These are phyloP conservation scores for Epicoccum sorghinum DNA, from an alignment of 2,329 filamentous ascomycete species.

Conservation along the genomic window DNA sequence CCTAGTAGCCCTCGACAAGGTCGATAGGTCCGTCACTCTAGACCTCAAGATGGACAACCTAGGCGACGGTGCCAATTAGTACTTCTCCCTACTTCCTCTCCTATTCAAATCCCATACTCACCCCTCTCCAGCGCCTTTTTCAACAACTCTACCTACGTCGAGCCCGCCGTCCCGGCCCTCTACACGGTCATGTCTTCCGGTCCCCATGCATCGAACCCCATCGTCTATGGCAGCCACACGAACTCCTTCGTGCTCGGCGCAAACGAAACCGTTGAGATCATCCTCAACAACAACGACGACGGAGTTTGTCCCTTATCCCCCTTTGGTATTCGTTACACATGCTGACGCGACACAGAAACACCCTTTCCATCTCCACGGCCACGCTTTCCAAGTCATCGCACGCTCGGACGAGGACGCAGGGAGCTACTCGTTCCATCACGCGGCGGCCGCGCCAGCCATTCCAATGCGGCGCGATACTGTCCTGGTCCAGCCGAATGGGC, in stretches of 20 bases:
- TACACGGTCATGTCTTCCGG: slow-evolving; percentile 73
- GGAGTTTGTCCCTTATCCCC: slow-evolving; percentile 55
- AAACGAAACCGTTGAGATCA: slow-evolving; percentile 68
- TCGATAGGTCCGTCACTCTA: slow-evolving; percentile 67
- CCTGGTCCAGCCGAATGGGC: slow-evolving; percentile 60
- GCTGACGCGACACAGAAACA: slow-evolving; percentile 40
- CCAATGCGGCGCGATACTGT: slow-evolving; percentile 61
- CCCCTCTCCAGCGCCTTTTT: slow-evolving; percentile 50
- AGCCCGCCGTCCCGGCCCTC: slow-evolving; percentile 76
- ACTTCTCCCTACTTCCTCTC: slow-evolving; percentile 28
- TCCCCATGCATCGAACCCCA: slow-evolving; percentile 49
- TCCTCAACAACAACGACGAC: slow-evolving; percentile 76
- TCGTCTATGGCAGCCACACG: slow-evolving; percentile 57
- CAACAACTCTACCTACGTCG: slow-evolving; percentile 76
- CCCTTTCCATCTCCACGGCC: slow-evolving; percentile 73
- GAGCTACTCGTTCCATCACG: slow-evolving; percentile 54
- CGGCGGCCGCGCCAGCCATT: slow-evolving; percentile 28
- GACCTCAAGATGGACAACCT: slow-evolving; percentile 67
- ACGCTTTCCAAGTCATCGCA: slow-evolving; percentile 45
- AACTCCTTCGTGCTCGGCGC: slow-evolving; percentile 68
- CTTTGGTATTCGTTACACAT: slow-evolving; percentile 44
- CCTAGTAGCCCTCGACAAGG: slow-evolving; percentile 62
- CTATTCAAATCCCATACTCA: not conserved
- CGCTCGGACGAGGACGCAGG: slow-evolving; percentile 43
- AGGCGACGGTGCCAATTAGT: slow-evolving; percentile 69